Percentiles rank a stretch among this genome's conserved stretches.
phyloP scores from a whole-genome alignment of 352 stramenopile species.

The Peronospora destructor region DNA sequence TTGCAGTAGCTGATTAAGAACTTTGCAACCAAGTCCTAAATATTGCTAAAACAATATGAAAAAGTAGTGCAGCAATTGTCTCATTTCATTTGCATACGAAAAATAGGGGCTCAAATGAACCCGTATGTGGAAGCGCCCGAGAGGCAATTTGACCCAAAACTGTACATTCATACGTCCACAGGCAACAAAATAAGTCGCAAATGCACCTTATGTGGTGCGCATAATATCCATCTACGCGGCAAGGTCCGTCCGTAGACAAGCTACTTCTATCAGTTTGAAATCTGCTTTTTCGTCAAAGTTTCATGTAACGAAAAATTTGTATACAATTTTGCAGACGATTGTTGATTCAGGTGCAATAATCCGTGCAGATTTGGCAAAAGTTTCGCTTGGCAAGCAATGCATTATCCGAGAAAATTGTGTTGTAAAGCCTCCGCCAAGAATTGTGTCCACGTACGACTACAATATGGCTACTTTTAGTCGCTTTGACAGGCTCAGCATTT shows the following conservation, averaged over 20 bases:
- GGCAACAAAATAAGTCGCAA: conserved; percentile 70
- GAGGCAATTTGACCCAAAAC: conserved; percentile 43
- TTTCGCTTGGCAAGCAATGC: conserved; percentile 77
- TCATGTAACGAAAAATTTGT: background rate
- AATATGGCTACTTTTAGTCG: conserved; percentile 1
- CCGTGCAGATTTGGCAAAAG: conserved; percentile 75
- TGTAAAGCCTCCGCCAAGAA: conserved; percentile 58
- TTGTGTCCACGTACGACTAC: conserved; percentile 48
- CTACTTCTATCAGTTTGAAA: background rate
- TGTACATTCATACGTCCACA: conserved; percentile 63
- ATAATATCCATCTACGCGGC: conserved; percentile 72
- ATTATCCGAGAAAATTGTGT: conserved; percentile 66
- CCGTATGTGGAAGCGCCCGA: conserved; percentile 45
- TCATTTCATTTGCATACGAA: background rate
- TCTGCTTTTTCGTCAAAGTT: background rate
- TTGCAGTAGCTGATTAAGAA: too few species aligned
- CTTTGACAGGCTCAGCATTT: background rate
- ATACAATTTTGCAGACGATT: conserved; percentile 41
- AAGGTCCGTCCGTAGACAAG: conserved; percentile 33
- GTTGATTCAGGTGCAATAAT: conserved; percentile 65
- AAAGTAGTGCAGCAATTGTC: conserved; percentile 1
- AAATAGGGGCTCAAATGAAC: conserved; percentile 30
- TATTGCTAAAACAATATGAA: background rate
- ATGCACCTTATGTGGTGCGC: conserved; percentile 51
- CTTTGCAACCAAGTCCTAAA: background rate